Evolutionary conservation across 495 filamentous ascomycete genomes (phyloP), one percentile per base, ranked within the genome.

Genomic region (Tuber borchii): DNA sequence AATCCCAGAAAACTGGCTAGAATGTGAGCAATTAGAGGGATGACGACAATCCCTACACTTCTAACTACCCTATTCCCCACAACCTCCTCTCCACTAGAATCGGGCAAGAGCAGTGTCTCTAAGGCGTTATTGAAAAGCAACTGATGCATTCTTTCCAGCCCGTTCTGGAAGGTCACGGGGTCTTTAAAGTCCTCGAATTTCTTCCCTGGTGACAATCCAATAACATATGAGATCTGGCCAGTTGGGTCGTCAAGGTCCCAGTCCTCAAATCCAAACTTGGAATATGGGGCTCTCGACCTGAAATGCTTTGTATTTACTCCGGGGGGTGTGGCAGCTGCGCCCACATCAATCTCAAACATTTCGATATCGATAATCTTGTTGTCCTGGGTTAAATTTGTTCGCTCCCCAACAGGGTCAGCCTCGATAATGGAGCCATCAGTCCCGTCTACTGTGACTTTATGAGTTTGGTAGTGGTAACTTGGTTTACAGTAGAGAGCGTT

Each of bases 401-500:
- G 80, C 2, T 79, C 51, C 10, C 78, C 83, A 10, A 78, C 44
- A 1, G 69, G 34, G 48, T 4, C 22, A n/a, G 31, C 42, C 3
- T 42, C 10, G 31, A 65, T 69, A 42, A 73, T 71, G 6, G 43
- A n/a, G 16, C 51, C 22, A 14, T 56, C 56, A 37, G 34, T 37
- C 34, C 34, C 34, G 34, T 37, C 34, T 2, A 37, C 34, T 37
- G 34, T 37, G 34, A 2, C 34, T 37, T 37, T 2, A 37, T 37
- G 34, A 37, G 34, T 37, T 37, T 37, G 34, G 34, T 37, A 37
- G 34, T 80, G 83, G 71, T 88, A 88, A 2, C 22, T 81, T 2
- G 86, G 73, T 37, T 83, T 72, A 74, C 86, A 88, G 44, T 83
- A 87, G 1, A 85, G 65, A 6, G 81, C 78, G 8, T 84, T 85